Percentiles rank a stretch among this genome's conserved stretches.
Evolutionary conservation across 768 basidiomycete species (phyloP).

Genomic region (Lactarius indigo): DNA sequence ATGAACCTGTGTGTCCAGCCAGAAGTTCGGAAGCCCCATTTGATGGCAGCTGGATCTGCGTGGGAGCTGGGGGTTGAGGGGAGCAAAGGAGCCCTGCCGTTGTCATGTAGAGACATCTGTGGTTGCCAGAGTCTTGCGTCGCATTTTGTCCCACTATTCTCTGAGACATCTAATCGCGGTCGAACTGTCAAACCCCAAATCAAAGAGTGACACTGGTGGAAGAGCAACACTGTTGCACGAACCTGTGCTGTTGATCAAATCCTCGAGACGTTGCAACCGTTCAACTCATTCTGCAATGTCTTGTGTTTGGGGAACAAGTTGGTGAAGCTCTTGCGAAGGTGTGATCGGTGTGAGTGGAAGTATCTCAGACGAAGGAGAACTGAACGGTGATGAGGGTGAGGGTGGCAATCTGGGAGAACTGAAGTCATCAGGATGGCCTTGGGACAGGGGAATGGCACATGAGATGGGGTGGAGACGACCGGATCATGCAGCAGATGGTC

Average conservation of each 20-base stretch:
- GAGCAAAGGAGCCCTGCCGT: constrained; percentile 56
- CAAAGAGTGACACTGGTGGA: constrained; percentile 32
- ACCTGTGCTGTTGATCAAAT: constrained; percentile 21
- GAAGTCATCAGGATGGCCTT: too few relatives aligned
- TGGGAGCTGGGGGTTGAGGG: constrained; percentile 38
- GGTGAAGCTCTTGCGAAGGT: constrained; percentile 44
- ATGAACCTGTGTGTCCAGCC: constrained; percentile 49
- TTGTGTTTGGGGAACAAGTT: constrained; percentile 38
- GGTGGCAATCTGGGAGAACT: constrained; percentile 43
- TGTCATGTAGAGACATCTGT: constrained; percentile 54
- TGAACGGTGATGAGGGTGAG: constrained; percentile 33
- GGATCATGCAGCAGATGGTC: too few relatives aligned
- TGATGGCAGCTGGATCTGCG: constrained; percentile 45
- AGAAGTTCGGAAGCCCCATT: constrained; percentile 56
- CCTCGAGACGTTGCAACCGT: constrained; percentile 21
- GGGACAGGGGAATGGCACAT: too few relatives aligned
- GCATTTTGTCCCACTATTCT: constrained; percentile 29
- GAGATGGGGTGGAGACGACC: too few relatives aligned
- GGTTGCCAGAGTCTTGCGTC: constrained; percentile 34
- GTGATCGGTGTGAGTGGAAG: constrained; percentile 20
- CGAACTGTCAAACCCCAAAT: constrained; percentile 30
- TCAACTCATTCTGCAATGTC: constrained; percentile 34
- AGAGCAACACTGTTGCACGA: constrained; percentile 25
- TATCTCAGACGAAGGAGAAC: constrained; percentile 10
- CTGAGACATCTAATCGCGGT: constrained; percentile 31